These are phyloP conservation scores for Exophiala dermatitidis DNA, from an alignment of 2,329 filamentous ascomycete genomes.

Conservation along the genomic window DNA sequence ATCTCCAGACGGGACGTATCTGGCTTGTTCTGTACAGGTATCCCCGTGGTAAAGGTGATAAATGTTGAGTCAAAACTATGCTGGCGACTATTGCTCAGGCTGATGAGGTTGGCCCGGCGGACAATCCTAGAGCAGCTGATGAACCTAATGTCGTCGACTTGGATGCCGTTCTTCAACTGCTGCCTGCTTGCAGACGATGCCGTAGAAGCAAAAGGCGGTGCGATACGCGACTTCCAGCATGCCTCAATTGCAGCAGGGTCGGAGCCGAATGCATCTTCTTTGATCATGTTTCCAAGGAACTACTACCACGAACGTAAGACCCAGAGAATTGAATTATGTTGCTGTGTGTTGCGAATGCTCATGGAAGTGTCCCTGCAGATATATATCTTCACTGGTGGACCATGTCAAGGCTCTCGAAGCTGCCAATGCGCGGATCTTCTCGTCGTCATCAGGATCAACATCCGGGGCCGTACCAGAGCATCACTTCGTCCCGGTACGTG, in stretches of 20 bases:
- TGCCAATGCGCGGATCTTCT: background rate
- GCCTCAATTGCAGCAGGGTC: conserved; percentile 6
- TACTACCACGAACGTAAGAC: conserved; percentile 3
- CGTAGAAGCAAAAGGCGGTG: conserved; percentile 1
- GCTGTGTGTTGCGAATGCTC: background rate
- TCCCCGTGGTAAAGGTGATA: too few relatives aligned
- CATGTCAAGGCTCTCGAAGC: conserved; percentile 1
- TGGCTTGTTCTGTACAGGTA: too few relatives aligned
- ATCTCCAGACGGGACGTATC: too few relatives aligned
- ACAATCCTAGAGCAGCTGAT: background rate
- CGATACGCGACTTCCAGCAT: conserved; percentile 4
- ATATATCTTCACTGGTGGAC: conserved; percentile 5
- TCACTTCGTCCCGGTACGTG: conserved; percentile 1
- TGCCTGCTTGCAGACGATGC: conserved; percentile 4
- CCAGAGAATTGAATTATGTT: background rate
- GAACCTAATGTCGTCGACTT: conserved; percentile 3
- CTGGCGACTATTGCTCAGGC: background rate
- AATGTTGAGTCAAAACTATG: background rate
- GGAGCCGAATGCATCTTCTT: conserved; percentile 7
- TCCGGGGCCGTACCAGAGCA: background rate
- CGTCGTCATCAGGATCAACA: background rate
- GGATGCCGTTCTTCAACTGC: background rate
- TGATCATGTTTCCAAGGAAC: conserved; percentile 6
- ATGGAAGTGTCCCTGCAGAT: background rate
- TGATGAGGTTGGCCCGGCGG: background rate